A percentile compares a stretch with the other conserved stretches of the same genome.
phyloP scores from a whole-genome alignment of 805 yeast species.

The Hanseniaspora nectarophila region DNA sequence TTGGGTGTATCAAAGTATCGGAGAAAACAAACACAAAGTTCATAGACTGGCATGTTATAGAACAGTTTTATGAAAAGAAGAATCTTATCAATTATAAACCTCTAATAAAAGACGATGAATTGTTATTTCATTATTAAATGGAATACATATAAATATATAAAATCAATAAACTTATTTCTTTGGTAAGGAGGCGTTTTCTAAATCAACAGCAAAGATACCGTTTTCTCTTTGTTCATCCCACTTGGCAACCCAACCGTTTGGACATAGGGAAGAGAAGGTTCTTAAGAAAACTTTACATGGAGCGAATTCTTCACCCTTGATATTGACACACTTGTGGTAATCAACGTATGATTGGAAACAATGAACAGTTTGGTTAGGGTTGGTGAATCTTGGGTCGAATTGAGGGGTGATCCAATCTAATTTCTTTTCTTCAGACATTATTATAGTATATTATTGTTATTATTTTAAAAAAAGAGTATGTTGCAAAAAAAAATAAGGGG shows the following conservation, averaged over 20 bases:
- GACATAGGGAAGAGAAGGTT: slow-evolving; percentile 79
- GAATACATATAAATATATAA: not conserved
- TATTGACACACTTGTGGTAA: slow-evolving; percentile 91
- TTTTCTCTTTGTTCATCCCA: slow-evolving; percentile 78
- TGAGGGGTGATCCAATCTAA: slow-evolving; percentile 46
- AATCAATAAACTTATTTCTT: slow-evolving; percentile 33
- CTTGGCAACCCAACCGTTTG: slow-evolving; percentile 69
- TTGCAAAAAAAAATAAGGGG: not conserved
- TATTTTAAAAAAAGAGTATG: not conserved
- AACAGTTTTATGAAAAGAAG: slow-evolving; percentile 5
- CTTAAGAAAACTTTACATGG: slow-evolving; percentile 93
- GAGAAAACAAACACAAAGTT: slow-evolving; percentile 15
- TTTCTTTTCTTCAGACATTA: slow-evolving; percentile 14
- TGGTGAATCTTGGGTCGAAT: slow-evolving; percentile 90
- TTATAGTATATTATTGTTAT: not conserved
- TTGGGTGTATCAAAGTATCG: slow-evolving; percentile 35
- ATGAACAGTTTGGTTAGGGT: slow-evolving; percentile 95
- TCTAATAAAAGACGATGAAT: slow-evolving; percentile 22
- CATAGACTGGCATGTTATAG: slow-evolving; percentile 18
- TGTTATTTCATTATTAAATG: slow-evolving; percentile 21
- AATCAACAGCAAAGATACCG: slow-evolving; percentile 45
- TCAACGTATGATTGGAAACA: slow-evolving; percentile 97
- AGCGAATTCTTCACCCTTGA: slow-evolving; percentile 96
- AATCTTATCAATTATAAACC: slow-evolving; percentile 3
- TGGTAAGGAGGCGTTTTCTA: slow-evolving; percentile 24